phyloP scores from a whole-genome alignment of 208 protist genomes.

The Crithidia brevicula region DNA sequence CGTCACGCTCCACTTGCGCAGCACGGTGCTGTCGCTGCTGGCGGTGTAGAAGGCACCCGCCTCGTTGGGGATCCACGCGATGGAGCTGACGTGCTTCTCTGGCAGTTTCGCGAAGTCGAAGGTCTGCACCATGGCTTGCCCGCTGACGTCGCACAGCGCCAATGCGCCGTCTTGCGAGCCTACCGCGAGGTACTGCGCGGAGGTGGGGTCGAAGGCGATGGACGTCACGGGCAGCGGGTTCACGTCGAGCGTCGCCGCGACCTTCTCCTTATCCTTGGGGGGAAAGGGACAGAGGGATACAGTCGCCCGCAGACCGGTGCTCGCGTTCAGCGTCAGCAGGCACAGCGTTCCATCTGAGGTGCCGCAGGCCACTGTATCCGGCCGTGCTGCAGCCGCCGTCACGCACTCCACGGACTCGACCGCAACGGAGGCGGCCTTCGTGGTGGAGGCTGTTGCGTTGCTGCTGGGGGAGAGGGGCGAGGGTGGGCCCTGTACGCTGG shows the following conservation, averaged over 20 bases:
- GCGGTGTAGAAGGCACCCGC: conserved; percentile 71
- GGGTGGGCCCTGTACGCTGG: conserved; percentile 15
- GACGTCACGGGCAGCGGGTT: conserved; percentile 53
- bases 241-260: conserved; percentile 16
- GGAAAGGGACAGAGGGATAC: conserved; percentile 66
- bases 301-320: conserved; percentile 60
- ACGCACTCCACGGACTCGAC: conserved; percentile 72
- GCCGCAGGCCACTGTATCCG: conserved; percentile 77
- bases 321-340: conserved; percentile 68
- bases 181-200: conserved; percentile 66
- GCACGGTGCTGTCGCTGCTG: conserved; percentile 52
- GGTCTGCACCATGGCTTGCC: conserved; percentile 47
- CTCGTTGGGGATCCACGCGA: conserved; percentile 74
- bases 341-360: conserved; percentile 74
- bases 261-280: conserved; percentile 36
- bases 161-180: conserved; percentile 77
- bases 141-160: conserved; percentile 57
- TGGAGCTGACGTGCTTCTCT: conserved; percentile 55
- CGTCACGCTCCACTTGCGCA: conserved; percentile 73
- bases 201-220: conserved; percentile 76
- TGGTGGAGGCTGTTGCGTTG: background rate
- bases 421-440: conserved; percentile 1
- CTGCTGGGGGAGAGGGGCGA: conserved; percentile 21
- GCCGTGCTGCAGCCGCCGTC: conserved; percentile 53
- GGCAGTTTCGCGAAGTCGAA: conserved; percentile 50